phyloP scores from a whole-genome alignment of 805 yeast species.

The Candida pseudofarinosa region DNA sequence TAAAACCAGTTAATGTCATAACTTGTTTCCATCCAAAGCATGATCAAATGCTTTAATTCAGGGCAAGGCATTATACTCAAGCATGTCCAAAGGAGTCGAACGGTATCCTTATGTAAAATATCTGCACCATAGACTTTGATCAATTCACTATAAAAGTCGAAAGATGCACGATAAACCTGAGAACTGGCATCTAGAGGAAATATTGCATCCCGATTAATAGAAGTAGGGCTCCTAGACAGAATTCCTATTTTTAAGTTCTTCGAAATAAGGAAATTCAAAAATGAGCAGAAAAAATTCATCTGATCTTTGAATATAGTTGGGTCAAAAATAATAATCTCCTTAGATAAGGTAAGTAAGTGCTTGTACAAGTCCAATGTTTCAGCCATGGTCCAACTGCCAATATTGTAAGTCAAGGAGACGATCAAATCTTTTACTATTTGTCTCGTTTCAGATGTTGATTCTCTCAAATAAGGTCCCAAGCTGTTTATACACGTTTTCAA shows the following conservation, averaged over 20 bases:
- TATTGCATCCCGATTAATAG: conserved; percentile 36
- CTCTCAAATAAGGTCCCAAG: conserved; percentile 36
- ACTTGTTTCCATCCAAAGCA: conserved; percentile 57
- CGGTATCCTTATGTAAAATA: conserved; percentile 42
- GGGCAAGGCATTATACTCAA: conserved; percentile 45
- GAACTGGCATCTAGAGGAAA: conserved; percentile 44
- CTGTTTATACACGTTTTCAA: conserved; percentile 29
- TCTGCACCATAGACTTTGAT: conserved; percentile 47
- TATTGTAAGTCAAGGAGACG: conserved; percentile 24
- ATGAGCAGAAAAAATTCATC: conserved; percentile 23
- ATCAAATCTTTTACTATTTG: conserved; percentile 23
- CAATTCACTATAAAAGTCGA: conserved; percentile 56
- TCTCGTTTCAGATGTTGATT: conserved; percentile 15
- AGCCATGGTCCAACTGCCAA: conserved; percentile 24
- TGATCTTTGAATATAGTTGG: conserved; percentile 31
- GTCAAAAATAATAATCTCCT: conserved; percentile 38
- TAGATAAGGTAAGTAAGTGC: conserved; percentile 24
- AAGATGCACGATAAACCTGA: conserved; percentile 40
- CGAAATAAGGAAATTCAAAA: conserved; percentile 25
- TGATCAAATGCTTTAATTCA: conserved; percentile 44
- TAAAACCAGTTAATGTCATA: conserved; percentile 54
- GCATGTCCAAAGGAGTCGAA: conserved; percentile 58
- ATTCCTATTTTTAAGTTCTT: conserved; percentile 35
- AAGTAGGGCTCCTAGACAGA: conserved; percentile 30
- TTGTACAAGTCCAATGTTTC: conserved; percentile 24